These are phyloP conservation scores for Harrya chromipes DNA, from an alignment of 768 basidiomycete genomes.

Conservation along the genomic window DNA sequence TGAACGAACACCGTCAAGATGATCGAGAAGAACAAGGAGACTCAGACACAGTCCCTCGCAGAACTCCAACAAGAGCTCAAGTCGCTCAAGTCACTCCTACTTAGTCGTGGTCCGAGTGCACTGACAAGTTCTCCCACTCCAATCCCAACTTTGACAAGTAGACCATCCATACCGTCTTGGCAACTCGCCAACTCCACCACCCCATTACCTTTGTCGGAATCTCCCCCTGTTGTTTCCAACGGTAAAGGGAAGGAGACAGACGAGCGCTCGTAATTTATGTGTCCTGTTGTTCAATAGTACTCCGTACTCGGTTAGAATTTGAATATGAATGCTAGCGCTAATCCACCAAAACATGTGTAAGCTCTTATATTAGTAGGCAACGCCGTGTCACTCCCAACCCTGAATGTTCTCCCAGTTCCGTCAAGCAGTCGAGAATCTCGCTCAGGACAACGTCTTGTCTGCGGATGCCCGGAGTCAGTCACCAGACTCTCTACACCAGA, in stretches of 20 bases:
- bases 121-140: constrained; percentile 49
- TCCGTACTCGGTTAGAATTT: constrained; percentile 1
- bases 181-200: constrained; percentile 58
- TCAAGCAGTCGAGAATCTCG: constrained; percentile 66
- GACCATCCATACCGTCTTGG: constrained; percentile 88
- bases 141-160: constrained; percentile 47
- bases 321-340: not conserved
- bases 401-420: constrained; percentile 74
- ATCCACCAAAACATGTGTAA: no score
- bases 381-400: not conserved
- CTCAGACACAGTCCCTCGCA: constrained; percentile 74
- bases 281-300: not conserved
- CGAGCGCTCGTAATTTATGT: constrained; percentile 19
- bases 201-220: constrained; percentile 16
- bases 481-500: constrained; percentile 30
- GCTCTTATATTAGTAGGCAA: no score
- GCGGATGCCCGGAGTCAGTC: constrained; percentile 38
- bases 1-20: constrained; percentile 50
- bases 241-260: constrained; percentile 58
- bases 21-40: constrained; percentile 90
- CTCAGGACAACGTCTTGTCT: constrained; percentile 32
- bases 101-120: constrained; percentile 61
- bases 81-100: constrained; percentile 85
- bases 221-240: constrained; percentile 25
- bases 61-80: constrained; percentile 94